These are phyloP conservation scores for Calcarisporium arbuscula DNA, from an alignment of 2,329 filamentous ascomycete species.

Conservation along the genomic window DNA sequence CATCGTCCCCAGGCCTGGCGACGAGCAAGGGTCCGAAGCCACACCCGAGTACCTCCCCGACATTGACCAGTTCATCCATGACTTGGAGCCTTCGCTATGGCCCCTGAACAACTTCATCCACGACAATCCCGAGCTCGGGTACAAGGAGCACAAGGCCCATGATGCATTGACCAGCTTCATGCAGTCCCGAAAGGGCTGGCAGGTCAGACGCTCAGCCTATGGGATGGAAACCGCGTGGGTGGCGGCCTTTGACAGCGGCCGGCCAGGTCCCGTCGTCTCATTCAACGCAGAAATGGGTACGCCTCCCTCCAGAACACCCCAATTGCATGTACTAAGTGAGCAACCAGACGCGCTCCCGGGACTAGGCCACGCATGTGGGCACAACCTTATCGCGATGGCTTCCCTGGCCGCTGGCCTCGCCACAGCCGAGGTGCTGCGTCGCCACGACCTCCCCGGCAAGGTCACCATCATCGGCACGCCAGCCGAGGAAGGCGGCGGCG, in stretches of 20 bases:
- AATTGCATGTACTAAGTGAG: no score
- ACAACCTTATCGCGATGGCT: slow-evolving; percentile 45
- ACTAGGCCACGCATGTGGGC: slow-evolving; percentile 48
- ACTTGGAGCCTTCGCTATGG: slow-evolving; percentile 20
- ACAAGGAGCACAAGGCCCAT: slow-evolving; percentile 35
- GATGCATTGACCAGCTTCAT: slow-evolving; percentile 31
- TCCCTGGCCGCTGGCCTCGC: slow-evolving; percentile 41
- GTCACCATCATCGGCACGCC: slow-evolving; percentile 43
- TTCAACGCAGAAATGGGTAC: slow-evolving; percentile 33
- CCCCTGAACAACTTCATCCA: slow-evolving; percentile 34
- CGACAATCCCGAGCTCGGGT: slow-evolving; percentile 36
- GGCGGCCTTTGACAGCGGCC: slow-evolving; percentile 31
- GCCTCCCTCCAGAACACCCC: no score
- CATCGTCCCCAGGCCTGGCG: slow-evolving; percentile 2
- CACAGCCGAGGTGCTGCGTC: slow-evolving; percentile 35
- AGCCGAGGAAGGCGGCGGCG: slow-evolving; percentile 38
- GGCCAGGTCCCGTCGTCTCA: slow-evolving; percentile 28
- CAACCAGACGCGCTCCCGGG: slow-evolving; percentile 42
- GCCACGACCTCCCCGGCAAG: slow-evolving; percentile 34
- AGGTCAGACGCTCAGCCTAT: slow-evolving; percentile 32
- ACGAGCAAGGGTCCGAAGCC: background rate
- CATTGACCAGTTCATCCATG: slow-evolving; percentile 17
- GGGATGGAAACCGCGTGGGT: slow-evolving; percentile 37
- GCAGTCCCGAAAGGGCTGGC: slow-evolving; percentile 25
- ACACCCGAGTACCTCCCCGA: slow-evolving; percentile 31